Evolutionary conservation across 768 basidiomycete species (phyloP), one percentile per base, ranked within the genome.

Genomic region (Termitomyces sp.): DNA sequence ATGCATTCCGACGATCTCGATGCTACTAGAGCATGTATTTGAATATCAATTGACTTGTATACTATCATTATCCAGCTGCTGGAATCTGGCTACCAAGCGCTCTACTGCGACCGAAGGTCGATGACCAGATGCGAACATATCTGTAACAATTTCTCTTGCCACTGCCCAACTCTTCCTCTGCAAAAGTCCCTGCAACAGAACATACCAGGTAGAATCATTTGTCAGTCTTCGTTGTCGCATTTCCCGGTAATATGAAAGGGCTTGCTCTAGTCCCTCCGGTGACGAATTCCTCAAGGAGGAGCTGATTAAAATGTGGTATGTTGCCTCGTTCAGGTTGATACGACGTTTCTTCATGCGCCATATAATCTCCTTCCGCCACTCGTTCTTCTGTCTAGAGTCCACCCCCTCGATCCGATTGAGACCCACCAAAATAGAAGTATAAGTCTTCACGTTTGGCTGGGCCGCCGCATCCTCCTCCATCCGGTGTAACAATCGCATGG

Each of bases 221-320:
- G 72, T 71, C 57, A 86, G 66, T 40, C 74, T 78, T 62, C 71
- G 67, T 64, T 69, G 67, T 62, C 70, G 72, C 86, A 93, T 89
- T 62, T 86, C 82, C 55, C 74, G 73, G 69, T 86, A 85, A 66
- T 85, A 83, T 53, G 65, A 68, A 62, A 91, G 69, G 18, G 84
- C 89, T 63, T 79, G 72, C 59, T 78, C 66, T 39, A 87, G 64
- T 13, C 85, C 86, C 34, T 80, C 74, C 10, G 78, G 69, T 10
- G 73, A 74, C 12, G 76, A 72, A 53, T 80, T 81, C 44, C 80
- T 78, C 62, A 93, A 71, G 59, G 83, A 83, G 9, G 87, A 83
- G 55, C 80, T 80, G 62, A 98, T 79, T 56, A 97, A 76, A 61
- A 88, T 82, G 68, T 96, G 88, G 73, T 91, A 95, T 6, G 85